Conservation (phyloP, 331 rosid genomes). For the Dryas integrifolia region DNA sequence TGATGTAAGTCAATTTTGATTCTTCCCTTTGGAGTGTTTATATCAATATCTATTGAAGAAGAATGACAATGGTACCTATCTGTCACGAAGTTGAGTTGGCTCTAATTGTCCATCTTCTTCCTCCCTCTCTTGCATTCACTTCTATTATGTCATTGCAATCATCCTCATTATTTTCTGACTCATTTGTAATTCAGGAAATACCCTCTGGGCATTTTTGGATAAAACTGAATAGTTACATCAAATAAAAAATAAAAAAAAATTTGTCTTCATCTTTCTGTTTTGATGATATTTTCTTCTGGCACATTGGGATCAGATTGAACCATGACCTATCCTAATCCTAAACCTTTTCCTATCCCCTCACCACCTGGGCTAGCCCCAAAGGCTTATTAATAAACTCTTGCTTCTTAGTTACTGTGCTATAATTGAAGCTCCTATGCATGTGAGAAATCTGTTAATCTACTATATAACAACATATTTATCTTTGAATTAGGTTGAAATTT, state of each 20-base stretch:
- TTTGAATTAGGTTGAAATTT: background rate
- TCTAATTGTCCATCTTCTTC: background rate
- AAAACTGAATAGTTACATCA: background rate
- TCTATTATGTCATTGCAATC: background rate
- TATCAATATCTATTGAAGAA: background rate
- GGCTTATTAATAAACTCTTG: background rate
- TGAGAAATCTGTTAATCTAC: background rate
- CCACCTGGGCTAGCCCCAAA: background rate
- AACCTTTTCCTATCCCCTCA: background rate
- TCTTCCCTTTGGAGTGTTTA: background rate
- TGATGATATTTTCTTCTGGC: background rate
- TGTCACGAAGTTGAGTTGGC: background rate
- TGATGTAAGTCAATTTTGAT: conserved; percentile 48
- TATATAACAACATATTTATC: background rate
- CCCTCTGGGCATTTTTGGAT: background rate
- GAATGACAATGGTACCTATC: background rate
- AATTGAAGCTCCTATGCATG: background rate
- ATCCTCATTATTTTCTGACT: background rate
- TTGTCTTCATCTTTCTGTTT: background rate
- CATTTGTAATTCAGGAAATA: background rate
- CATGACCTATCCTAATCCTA: background rate
- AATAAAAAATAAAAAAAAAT: no score
- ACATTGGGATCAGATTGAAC: background rate
- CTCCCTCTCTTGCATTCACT: background rate
- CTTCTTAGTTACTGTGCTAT: background rate